Evolutionary conservation across 345 rosid genomes (phyloP).

Genomic region (Carallia pectinifolia): DNA sequence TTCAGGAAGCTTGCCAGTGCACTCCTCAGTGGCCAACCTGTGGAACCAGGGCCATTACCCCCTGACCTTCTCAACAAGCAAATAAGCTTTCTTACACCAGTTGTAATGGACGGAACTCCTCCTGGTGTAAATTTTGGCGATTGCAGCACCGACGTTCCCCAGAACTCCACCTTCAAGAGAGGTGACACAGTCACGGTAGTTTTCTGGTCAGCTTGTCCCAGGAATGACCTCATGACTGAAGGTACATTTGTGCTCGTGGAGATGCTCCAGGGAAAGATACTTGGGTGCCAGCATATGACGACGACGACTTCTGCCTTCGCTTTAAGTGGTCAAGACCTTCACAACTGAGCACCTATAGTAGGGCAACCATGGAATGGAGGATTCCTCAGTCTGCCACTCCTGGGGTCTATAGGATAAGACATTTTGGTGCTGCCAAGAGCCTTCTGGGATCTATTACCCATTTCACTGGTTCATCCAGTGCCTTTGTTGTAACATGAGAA

Average conservation of each 20-base stretch:
- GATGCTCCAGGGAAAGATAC: constrained; percentile 58
- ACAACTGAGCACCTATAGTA: constrained; percentile 62
- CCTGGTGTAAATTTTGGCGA: constrained; percentile 74
- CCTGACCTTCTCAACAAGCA: constrained; percentile 78
- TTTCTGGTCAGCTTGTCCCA: constrained; percentile 95
- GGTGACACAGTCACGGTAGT: constrained; percentile 67
- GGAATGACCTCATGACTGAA: constrained; percentile 90
- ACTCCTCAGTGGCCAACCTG: constrained; percentile 49
- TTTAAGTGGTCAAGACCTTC: constrained; percentile 88
- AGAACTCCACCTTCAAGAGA: constrained; percentile 67
- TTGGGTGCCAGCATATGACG: constrained; percentile 87
- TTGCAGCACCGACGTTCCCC: constrained; percentile 64
- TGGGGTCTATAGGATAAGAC: constrained; percentile 79
- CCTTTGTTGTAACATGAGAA: constrained; percentile 57
- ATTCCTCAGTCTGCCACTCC: constrained; percentile 63
- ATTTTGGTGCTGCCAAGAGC: constrained; percentile 68
- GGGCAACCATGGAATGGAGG: constrained; percentile 81
- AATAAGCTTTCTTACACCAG: constrained; percentile 83
- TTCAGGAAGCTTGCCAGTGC: constrained; percentile 74
- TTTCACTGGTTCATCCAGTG: constrained; percentile 73
- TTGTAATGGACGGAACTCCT: constrained; percentile 79
- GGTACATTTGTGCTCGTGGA: constrained; percentile 93
- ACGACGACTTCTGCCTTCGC: constrained; percentile 85
- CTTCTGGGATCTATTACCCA: constrained; percentile 51
- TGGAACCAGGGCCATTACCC: constrained; percentile 67